phyloP scores from a whole-genome alignment of 2,329 filamentous ascomycete species.

The Aureobasidium namibiae region DNA sequence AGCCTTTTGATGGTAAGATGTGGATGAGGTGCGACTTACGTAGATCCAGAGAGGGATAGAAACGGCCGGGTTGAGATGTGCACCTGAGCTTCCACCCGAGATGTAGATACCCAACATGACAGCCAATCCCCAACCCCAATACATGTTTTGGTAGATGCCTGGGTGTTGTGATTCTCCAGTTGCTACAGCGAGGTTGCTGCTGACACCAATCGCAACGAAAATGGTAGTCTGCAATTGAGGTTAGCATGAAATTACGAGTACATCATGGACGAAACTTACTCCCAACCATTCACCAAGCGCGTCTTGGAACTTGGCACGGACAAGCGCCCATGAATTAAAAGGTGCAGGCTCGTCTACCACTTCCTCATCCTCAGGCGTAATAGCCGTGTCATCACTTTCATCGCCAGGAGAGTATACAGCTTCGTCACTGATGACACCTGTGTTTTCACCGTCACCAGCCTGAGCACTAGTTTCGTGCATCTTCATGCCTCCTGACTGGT shows the following conservation, averaged over 20 bases:
- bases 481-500: background rate
- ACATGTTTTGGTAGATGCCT: conserved; percentile 19
- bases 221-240: conserved; percentile 26
- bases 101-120: conserved; percentile 40
- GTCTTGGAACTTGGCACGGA: conserved; percentile 47
- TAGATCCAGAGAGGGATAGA: conserved; percentile 36
- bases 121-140: conserved; percentile 44
- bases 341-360: conserved; percentile 16
- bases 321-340: conserved; percentile 43
- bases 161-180: conserved; percentile 28
- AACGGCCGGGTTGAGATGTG: conserved; percentile 41
- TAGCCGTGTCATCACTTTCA: conserved; percentile 4
- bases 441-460: background rate
- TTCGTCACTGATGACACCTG: background rate
- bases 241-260: no score
- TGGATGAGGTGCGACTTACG: background rate
- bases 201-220: conserved; percentile 19
- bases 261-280: conserved; percentile 9
- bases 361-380: conserved; percentile 11
- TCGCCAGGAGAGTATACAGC: background rate
- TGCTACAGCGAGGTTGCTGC: conserved; percentile 27
- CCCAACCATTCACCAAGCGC: conserved; percentile 54
- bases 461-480: background rate
- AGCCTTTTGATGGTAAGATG: background rate
- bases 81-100: conserved; percentile 39